phyloP scores from a whole-genome alignment of 116 monocot genomes.

The Zostera marina region DNA sequence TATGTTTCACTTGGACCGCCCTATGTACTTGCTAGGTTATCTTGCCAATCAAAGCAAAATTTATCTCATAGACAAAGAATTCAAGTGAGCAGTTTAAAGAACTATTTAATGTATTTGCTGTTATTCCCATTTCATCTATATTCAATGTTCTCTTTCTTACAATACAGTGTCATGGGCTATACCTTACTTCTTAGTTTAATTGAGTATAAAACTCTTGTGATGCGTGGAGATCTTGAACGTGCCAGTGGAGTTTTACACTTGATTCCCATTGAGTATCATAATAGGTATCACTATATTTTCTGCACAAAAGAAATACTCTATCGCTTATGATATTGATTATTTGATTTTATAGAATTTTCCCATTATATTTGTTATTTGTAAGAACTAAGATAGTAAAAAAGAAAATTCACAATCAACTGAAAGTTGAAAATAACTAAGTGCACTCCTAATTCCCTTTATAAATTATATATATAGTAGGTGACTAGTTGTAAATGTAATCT shows the following conservation, averaged over 20 bases:
- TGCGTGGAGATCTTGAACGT: constrained; percentile 93
- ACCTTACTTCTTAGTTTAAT: constrained; percentile 88
- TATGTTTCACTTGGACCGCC: constrained; percentile 94
- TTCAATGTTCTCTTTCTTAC: neutral
- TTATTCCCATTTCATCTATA: neutral
- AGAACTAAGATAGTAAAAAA: too few relatives aligned
- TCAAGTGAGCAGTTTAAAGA: constrained; percentile 39
- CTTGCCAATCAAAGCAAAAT: constrained; percentile 86
- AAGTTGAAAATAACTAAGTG: too few relatives aligned
- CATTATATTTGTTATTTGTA: too few relatives aligned
- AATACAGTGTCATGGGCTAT: constrained; percentile 76
- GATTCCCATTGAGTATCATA: constrained; percentile 76
- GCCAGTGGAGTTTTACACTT: constrained; percentile 55
- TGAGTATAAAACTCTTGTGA: constrained; percentile 93
- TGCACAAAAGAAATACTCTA: too few relatives aligned
- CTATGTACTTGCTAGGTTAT: constrained; percentile 97
- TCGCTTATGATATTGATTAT: neutral
- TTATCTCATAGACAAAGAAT: constrained; percentile 96
- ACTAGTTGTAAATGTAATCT: too few relatives aligned
- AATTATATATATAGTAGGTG: too few relatives aligned
- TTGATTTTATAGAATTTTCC: neutral
- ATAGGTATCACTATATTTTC: constrained; percentile 34
- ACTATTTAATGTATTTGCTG: neutral
- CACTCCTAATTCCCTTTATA: too few relatives aligned
- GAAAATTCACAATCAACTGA: too few relatives aligned